These are phyloP conservation scores for Solanum lycopersicoides DNA, from an alignment of 257 asterid species.

Conservation along the genomic window DNA sequence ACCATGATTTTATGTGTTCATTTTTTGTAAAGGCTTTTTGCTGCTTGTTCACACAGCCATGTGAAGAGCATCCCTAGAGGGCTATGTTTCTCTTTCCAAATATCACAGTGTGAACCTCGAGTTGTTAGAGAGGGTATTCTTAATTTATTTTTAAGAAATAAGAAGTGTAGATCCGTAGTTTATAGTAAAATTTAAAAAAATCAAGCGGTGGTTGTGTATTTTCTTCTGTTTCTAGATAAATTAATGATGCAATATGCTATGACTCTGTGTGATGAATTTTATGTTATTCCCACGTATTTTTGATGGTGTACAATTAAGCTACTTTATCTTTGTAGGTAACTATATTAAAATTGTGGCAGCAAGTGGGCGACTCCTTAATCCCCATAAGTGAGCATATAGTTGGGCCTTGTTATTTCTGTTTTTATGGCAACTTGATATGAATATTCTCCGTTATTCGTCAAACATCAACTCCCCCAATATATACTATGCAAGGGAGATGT, in stretches of 20 bases:
- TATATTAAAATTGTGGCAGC: slow-evolving; percentile 85
- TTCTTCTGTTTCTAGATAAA: too few species aligned
- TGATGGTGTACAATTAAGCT: not conserved
- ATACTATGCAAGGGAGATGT: not conserved
- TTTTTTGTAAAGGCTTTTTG: not conserved
- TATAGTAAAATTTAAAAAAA: not conserved
- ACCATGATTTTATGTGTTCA: not conserved
- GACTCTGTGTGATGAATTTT: not conserved
- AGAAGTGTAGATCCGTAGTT: not conserved
- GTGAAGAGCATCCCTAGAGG: not conserved
- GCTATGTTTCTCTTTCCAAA: not conserved
- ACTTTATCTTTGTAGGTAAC: slow-evolving; percentile 38
- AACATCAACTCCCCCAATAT: not conserved
- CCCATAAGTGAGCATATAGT: slow-evolving; percentile 63
- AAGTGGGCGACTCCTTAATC: slow-evolving; percentile 87
- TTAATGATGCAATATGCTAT: not conserved
- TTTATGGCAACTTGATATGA: not conserved
- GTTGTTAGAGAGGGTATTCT: not conserved
- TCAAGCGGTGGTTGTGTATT: not conserved
- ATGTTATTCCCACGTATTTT: not conserved
- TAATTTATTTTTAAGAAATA: not conserved
- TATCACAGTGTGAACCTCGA: not conserved
- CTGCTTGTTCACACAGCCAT: not conserved
- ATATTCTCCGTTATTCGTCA: not conserved
- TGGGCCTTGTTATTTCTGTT: not conserved